These are phyloP conservation scores for Kalanchoe fedtschenkoi DNA, from an alignment of 164 flowering plant species.

Conservation along the genomic window DNA sequence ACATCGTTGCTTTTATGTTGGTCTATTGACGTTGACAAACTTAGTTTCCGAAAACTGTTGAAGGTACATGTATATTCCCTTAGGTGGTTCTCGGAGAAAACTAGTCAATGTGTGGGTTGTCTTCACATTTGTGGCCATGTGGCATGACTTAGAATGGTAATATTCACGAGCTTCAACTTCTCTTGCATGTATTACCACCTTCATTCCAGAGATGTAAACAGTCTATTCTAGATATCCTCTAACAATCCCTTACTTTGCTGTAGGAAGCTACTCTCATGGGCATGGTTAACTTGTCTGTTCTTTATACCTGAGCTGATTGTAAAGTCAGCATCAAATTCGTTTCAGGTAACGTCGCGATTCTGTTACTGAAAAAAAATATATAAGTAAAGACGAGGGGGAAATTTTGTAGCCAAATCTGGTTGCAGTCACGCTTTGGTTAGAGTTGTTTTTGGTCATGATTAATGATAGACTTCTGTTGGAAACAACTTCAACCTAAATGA, in stretches of 20 bases:
- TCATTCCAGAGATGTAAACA: not conserved
- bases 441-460: no score
- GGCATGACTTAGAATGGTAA: conserved; percentile 99
- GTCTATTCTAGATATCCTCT: not conserved
- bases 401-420: not conserved
- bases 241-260: conserved; percentile 7
- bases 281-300: conserved; percentile 94
- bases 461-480: no score
- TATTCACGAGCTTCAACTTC: not conserved
- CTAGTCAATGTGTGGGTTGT: conserved; percentile 81
- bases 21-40: not conserved
- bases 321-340: conserved; percentile 56
- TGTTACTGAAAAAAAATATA: not conserved
- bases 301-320: conserved; percentile 74
- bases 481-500: no score
- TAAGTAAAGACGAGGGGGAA: not conserved
- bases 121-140: conserved; percentile 97
- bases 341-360: conserved; percentile 33
- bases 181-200: not conserved
- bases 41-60: conserved; percentile 2
- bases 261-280: conserved; percentile 99
- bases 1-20: not conserved
- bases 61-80: conserved; percentile 95
- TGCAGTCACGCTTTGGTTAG: no score
- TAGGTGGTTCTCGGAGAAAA: conserved; percentile 84